Base-by-base conservation (phyloP, 305 asterid species). In the Stenogyne calaminthoides region DNA sequence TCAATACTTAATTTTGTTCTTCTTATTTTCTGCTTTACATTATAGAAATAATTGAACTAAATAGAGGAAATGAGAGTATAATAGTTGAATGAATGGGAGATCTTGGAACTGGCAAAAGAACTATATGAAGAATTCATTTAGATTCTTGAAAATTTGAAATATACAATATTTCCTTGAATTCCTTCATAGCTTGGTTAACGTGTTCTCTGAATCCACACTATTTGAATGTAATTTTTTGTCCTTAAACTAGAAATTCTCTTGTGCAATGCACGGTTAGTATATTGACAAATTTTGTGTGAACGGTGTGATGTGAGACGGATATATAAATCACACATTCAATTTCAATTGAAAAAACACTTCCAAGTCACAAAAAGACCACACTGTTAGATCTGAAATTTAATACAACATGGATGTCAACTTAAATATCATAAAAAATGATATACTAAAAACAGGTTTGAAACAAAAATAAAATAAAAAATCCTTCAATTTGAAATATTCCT, bases 1-100 rank as follows among this genome's bases (percentile, higher is more conserved):
- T 76, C 52, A 7, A 65, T 40, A 19, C 25, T 51, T 74, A 20
- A 59, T 32, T 67, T 65, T 71, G 9, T 70, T 69, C 7, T 40
- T 71, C 58, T 69, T 40, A 16, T 72, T 73, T 67, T 73, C 74
- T 65, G 71, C 20, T 20, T 74, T 37, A 49, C 44, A 25, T 19
- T 18, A 29, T 59, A 20, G n/a, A 49, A 64, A 58, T 27, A 64
- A 7, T 60, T 63, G 34, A 54, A 67, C 12, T 19, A 11, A 19
- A 16, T 56, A 7, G 18, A 29, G 52, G 29, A 66, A 12, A 54
- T 27, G 49, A 42, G 70, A 71, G 18, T 19, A 73, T 47, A 32
- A 8, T 63, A 63, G 54, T 72, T 46, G 59, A 46, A 18, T 42
- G 69, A 66, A 22, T 59, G 51, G 70, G 70, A 68, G 27, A 9